phyloP scores from a whole-genome alignment of 2,329 filamentous ascomycete species.

The Calcarisporium arbuscula region DNA sequence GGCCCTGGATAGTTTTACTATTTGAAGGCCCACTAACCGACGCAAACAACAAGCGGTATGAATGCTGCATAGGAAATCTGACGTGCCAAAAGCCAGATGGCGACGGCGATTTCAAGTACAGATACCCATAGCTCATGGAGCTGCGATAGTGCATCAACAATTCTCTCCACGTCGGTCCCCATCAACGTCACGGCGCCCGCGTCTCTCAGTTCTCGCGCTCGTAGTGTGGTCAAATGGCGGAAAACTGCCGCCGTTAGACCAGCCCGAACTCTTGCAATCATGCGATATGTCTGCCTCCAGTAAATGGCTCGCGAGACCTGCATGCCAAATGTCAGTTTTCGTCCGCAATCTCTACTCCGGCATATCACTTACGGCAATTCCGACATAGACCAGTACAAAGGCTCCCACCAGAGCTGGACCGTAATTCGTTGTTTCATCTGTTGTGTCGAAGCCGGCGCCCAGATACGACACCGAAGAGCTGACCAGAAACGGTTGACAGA shows the following conservation, averaged over 20 bases:
- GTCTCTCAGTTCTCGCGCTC: constrained; percentile 16
- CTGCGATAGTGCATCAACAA: constrained; percentile 13
- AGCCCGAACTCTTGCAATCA: constrained; percentile 15
- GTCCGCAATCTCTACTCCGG: too few species aligned
- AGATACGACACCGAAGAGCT: too few species aligned
- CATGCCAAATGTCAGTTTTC: too few species aligned
- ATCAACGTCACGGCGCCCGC: constrained; percentile 24
- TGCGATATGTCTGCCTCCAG: constrained; percentile 17
- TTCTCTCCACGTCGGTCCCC: constrained; percentile 26
- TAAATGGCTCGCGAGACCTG: constrained; percentile 16
- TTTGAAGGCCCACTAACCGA: constrained; percentile 11
- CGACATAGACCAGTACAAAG: constrained; percentile 23
- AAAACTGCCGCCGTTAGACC: constrained; percentile 19
- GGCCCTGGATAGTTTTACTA: too few species aligned
- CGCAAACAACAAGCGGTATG: constrained; percentile 16
- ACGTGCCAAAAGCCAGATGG: constrained; percentile 20
- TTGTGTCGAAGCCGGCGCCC: too few species aligned
- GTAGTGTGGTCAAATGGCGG: constrained; percentile 13
- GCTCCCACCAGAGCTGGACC: constrained; percentile 23
- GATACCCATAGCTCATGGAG: constrained; percentile 24
- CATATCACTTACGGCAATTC: constrained; percentile 21
- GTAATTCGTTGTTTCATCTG: constrained; percentile 12
- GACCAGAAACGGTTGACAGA: constrained; percentile 23
- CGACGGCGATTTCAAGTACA: constrained; percentile 20
- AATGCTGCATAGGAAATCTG: constrained; percentile 21